Evolutionary conservation across 177 flowering plant genomes (phyloP).

Genomic region (Vitis hybrid): DNA sequence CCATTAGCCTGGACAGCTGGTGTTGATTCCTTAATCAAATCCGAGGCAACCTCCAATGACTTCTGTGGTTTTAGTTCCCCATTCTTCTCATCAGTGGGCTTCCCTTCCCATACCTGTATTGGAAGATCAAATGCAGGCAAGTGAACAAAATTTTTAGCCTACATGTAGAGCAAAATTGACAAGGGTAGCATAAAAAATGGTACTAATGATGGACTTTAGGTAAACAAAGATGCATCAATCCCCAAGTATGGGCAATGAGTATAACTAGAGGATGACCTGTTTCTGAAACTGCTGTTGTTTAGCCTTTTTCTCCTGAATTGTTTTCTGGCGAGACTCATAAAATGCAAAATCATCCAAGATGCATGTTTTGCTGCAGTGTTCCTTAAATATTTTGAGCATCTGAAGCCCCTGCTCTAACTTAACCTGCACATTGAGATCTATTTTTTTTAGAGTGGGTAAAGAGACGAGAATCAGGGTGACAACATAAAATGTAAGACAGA

Average conservation of each 20-base stretch:
- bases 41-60: constrained; percentile 15
- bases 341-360: constrained; percentile 45
- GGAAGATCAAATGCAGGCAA: neutral
- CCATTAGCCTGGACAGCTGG: constrained; percentile 24
- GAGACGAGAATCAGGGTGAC: neutral
- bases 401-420: constrained; percentile 42
- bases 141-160: neutral
- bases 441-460: neutral
- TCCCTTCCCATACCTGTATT: constrained; percentile 40
- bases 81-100: constrained; percentile 25
- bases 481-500: neutral
- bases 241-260: too few species aligned
- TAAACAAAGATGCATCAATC: too few species aligned
- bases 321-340: constrained; percentile 39
- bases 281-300: constrained; percentile 35
- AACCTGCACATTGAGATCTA: constrained; percentile 17
- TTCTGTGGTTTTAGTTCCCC: constrained; percentile 13
- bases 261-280: constrained; percentile 16
- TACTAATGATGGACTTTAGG: neutral
- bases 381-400: constrained; percentile 38
- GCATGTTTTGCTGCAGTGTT: constrained; percentile 35
- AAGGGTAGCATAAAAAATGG: neutral
- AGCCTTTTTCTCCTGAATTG: constrained; percentile 40
- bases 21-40: constrained; percentile 14
- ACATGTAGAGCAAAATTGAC: neutral